Percentiles rank a stretch among this genome's conserved stretches.
Evolutionary conservation across 1,139 yeast genomes (phyloP).

Genomic region (Candida glucosophila): DNA sequence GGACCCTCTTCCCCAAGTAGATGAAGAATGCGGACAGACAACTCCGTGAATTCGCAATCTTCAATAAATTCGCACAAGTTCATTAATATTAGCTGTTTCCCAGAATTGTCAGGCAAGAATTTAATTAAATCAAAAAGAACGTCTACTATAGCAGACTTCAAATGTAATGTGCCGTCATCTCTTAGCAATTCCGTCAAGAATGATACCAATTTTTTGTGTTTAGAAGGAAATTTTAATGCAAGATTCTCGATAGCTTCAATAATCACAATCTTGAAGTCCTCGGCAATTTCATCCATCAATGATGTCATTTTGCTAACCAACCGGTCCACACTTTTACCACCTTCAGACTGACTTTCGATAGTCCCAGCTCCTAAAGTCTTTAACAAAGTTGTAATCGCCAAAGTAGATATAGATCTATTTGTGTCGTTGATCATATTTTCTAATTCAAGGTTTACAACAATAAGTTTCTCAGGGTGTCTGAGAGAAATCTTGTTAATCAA

Average conservation of each 20-base stretch:
- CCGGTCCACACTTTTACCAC: slow-evolving; percentile 73
- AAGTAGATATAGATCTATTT: slow-evolving; percentile 93
- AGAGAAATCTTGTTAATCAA: slow-evolving; percentile 79
- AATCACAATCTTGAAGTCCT: slow-evolving; percentile 89
- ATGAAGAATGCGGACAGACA: slow-evolving; percentile 84
- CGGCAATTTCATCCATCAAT: slow-evolving; percentile 89
- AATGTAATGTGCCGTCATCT: slow-evolving; percentile 82
- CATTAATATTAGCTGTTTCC: slow-evolving; percentile 80
- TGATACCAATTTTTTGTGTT: slow-evolving; percentile 72
- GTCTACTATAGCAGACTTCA: slow-evolving; percentile 83
- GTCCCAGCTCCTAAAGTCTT: slow-evolving; percentile 84
- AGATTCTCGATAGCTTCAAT: slow-evolving; percentile 90
- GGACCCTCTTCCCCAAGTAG: slow-evolving; percentile 95
- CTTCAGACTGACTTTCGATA: slow-evolving; percentile 18
- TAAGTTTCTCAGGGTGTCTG: slow-evolving; percentile 69
- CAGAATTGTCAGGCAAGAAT: slow-evolving; percentile 63
- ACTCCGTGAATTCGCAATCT: slow-evolving; percentile 94
- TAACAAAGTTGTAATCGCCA: slow-evolving; percentile 90
- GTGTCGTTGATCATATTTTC: slow-evolving; percentile 82
- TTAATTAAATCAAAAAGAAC: slow-evolving; percentile 85
- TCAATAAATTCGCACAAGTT: slow-evolving; percentile 94
- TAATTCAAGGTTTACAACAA: slow-evolving; percentile 66
- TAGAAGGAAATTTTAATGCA: slow-evolving; percentile 88
- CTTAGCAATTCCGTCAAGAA: slow-evolving; percentile 81
- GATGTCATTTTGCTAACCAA: slow-evolving; percentile 81